Conservation (phyloP, 2,329 filamentous ascomycete genomes). For the Microdochium paspali region DNA sequence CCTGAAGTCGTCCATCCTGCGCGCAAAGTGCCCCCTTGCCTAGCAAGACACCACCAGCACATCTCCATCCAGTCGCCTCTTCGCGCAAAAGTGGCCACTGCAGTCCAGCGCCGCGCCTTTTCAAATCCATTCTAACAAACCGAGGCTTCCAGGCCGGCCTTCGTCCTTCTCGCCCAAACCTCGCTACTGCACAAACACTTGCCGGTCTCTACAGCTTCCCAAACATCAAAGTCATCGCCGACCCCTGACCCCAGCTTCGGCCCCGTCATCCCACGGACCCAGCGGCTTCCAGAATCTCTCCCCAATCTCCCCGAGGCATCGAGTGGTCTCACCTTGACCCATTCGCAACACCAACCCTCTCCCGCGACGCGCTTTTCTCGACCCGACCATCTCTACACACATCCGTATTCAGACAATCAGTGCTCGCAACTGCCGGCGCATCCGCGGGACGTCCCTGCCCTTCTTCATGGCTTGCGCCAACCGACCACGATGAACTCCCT, state of each 20-base stretch:
- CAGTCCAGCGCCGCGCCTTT: not conserved
- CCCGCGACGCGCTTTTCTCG: not conserved
- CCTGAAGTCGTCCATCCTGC: too few relatives aligned
- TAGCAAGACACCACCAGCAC: too few relatives aligned
- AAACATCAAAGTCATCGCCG: not conserved
- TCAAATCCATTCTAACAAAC: not conserved
- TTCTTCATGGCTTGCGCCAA: conserved; percentile 43
- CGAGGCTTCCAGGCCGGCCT: not conserved
- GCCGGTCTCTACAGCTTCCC: not conserved
- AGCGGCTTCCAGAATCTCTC: not conserved
- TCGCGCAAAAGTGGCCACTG: not conserved
- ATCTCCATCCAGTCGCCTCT: too few relatives aligned
- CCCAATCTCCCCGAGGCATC: not conserved
- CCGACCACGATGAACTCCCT: conserved; percentile 82
- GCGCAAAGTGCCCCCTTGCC: too few relatives aligned
- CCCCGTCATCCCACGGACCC: not conserved
- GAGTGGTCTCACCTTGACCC: not conserved
- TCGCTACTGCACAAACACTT: not conserved
- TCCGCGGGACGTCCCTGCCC: conserved; percentile 9
- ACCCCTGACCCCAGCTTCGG: not conserved
- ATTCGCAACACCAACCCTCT: not conserved
- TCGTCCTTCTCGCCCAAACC: not conserved
- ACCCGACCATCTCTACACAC: not conserved
- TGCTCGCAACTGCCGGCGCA: not conserved
- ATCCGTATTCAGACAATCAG: not conserved